phyloP scores from a whole-genome alignment of 805 yeast genomes.

The Monosporozyma unispora region DNA sequence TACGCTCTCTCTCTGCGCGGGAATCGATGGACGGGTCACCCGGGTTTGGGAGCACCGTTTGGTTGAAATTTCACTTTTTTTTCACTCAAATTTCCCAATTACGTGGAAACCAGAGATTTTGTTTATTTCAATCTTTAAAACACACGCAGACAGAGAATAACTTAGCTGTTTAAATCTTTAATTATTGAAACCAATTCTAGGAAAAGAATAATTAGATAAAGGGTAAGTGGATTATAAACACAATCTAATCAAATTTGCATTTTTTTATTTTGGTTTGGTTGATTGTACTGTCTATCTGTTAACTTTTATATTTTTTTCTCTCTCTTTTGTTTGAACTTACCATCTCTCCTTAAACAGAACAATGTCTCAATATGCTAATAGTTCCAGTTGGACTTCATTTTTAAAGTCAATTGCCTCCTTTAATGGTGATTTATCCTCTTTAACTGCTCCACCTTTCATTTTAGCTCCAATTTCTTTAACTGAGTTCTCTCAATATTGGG shows the following conservation, averaged over 20 bases:
- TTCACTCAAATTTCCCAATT: neutral
- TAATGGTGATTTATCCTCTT: slow-evolving; percentile 86
- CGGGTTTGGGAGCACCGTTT: too few species aligned
- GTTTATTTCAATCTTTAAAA: neutral
- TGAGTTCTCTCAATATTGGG: slow-evolving; percentile 95
- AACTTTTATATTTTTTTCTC: too few species aligned
- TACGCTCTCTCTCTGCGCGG: too few species aligned
- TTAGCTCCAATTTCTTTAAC: slow-evolving; percentile 80
- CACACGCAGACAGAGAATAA: too few species aligned
- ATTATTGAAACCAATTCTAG: too few species aligned
- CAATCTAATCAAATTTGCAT: neutral
- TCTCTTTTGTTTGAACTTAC: too few species aligned
- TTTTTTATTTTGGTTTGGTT: too few species aligned
- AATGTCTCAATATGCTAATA: slow-evolving; percentile 31
- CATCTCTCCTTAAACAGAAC: neutral
- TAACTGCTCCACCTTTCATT: slow-evolving; percentile 97
- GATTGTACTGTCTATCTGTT: too few species aligned
- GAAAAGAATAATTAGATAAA: too few species aligned
- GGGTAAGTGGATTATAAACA: too few species aligned
- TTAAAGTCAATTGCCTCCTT: slow-evolving; percentile 86
- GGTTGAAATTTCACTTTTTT: neutral
- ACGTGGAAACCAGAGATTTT: neutral
- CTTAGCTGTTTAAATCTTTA: too few species aligned
- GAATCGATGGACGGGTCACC: too few species aligned
- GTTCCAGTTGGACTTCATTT: slow-evolving; percentile 80